Evolutionary conservation across 345 rosid genomes (phyloP), one percentile per base, ranked within the genome.

Genomic region (Populus pruinosa): DNA sequence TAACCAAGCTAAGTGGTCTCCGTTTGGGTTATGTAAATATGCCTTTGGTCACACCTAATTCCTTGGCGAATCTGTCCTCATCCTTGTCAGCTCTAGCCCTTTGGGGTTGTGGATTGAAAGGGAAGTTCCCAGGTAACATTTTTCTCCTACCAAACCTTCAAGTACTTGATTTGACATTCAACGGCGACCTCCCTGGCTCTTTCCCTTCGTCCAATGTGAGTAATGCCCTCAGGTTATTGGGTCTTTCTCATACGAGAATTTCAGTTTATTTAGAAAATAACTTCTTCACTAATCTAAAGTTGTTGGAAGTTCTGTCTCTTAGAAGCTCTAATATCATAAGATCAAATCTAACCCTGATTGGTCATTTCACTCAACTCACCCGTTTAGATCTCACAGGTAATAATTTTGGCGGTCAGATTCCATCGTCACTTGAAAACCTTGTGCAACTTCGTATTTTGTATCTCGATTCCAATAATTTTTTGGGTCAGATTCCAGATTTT

Each of bases 41-140:
- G 43, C 2, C 2, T 39, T 39, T 39, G 43, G 43, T 39, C 11
- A 39, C 0, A 39, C 43, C 43, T 7, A 39, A 41, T 41, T 41
- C 44, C 44, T 41, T 41, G 2, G 5, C 14, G 4, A 71, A 82
- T 61, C 47, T 82, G 8, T 75, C 82, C 29, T 56, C 65, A 39
- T 79, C 80, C 8, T 27, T 78, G 18, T 61, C 41, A 0, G 12
- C 21, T 41, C 71, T 69, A 0, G 1, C 49, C 14, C 80, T 78
- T 2, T 0, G 0, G 1, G 2, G 13, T 23, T 78, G 82, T 82
- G 20, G n/a, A 13, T 62, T 78, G 64, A 2, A 6, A 25, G 76
- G 69, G 41, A 9, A 53, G 8, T 63, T 74, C 36, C 70, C 61
- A 20, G 10, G 13, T 41, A 12, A 25, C 25, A 25, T 62, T 38